Base-by-base conservation (phyloP, 2,329 filamentous ascomycete genomes). In the Pyrenophora graminea region DNA sequence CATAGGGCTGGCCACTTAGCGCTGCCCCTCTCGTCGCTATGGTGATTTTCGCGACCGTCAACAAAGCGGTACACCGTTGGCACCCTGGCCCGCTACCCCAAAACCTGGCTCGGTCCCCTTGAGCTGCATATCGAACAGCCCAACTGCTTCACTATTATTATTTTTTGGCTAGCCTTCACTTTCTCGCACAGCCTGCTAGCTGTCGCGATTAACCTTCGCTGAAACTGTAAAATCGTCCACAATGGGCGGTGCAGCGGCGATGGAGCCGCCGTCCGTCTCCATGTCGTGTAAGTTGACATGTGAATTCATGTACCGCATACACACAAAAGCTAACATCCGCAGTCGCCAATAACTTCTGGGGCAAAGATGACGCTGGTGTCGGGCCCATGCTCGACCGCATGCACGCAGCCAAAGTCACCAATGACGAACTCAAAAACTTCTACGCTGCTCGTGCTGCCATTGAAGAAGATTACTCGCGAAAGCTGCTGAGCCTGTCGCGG, bases 321-420 rank as follows among this genome's bases (percentile, higher is more conserved):
- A 9, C n/a, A 23, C 18, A 5, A 3, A 6, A 63, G 60, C 75
- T 77, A 51, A 78, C 62, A 13, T 8, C 10, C 12, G 15, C 61
- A 92, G 92, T 99, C 79, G 93, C 94, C 68, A 99, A 99, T 79
- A 99, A 99, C 74, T 99, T 99, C 76, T 99, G 94, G 94, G 94
- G 94, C 59, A 97, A 96, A 80, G 93, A 97, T 74, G 94, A 99
- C 80, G 94, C 93, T 44, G 95, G 94, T 71, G 92, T 99, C 68
- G 82, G 82, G 39, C 95, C 94, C 51, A 84, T 99, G 68, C 82
- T 99, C 25, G 90, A 93, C 73, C 93, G 94, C 69, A 96, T 99
- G 91, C 88, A 91, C 70, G 88, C 87, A 74, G 91, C 94, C 41
- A 99, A 99, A 80, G 85, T 89, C 67, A 97, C 94, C 21, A 66